Evolutionary conservation across 495 filamentous ascomycete genomes (phyloP), one percentile per base, ranked within the genome.

Genomic region (Rhypophila decipiens): DNA sequence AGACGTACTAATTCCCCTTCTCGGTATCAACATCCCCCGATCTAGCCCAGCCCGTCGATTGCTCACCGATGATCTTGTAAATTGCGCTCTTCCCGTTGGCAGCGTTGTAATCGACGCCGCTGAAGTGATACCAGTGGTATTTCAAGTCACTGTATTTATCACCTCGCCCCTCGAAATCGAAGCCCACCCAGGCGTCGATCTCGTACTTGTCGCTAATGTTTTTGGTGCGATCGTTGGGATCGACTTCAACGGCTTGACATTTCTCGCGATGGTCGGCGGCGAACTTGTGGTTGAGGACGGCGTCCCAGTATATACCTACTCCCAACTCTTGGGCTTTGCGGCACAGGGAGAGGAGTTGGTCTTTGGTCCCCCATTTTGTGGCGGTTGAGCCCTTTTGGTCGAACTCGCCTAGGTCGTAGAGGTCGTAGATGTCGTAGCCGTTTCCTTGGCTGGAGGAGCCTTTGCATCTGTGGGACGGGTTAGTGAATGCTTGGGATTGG

Each of bases 351-450:
- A 79, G 31, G 10, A 88, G 67, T 17, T 88, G 79, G 10, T 78
- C 73, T 48, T 78, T 82, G 17, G 68, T 73, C n/a, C 85, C 85
- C 83, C 83, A 89, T 66, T 87, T 86, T 15, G 84, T 87, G n/a
- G 68, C 66, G 10, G 69, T 59, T 1, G 65, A 58, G 31, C 80
- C 81, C 52, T 87, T 87, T 53, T 87, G 85, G 53, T 88, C 76
- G 53, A 87, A 89, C 55, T 89, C 85, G 27, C 85, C 85, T 19
- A 88, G 62, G 44, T 89, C 85, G 52, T 84, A 89, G 3, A 89
- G 63, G 54, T 88, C 84, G 47, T 88, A 88, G 55, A 85, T 75
- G 60, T 88, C 85, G 57, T 87, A 88, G n/a, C 85, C 85, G 54
- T 85, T 86, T 10, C 81, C 79, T 4, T 73, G 53, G 1, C 75